Conservation (phyloP, 768 basidiomycete genomes). For the Suillus occidentalis region DNA sequence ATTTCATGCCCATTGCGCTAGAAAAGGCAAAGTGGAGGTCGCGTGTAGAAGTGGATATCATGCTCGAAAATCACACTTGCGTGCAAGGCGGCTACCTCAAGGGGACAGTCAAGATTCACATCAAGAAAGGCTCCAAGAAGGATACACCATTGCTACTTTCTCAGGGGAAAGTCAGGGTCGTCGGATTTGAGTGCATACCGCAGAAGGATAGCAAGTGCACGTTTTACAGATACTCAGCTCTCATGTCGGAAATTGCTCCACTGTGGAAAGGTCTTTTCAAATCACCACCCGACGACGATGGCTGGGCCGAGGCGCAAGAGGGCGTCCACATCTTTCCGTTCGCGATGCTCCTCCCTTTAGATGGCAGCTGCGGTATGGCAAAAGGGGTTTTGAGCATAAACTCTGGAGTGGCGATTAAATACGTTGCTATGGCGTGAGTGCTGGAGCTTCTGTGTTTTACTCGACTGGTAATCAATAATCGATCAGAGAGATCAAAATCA, state of each 20-base stretch:
- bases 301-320: conserved; percentile 59
- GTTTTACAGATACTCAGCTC: conserved; percentile 76
- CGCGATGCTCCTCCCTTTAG: conserved; percentile 61
- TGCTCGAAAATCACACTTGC: conserved; percentile 70
- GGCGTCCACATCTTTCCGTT: conserved; percentile 77
- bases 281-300: conserved; percentile 54
- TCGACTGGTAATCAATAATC: conserved; percentile 4
- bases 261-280: conserved; percentile 43
- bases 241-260: conserved; percentile 50
- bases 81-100: conserved; percentile 78
- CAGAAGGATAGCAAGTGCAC: conserved; percentile 62
- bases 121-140: conserved; percentile 56
- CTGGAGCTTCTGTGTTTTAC: conserved; percentile 5
- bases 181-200: conserved; percentile 80
- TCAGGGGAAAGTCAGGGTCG: conserved; percentile 74
- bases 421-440: conserved; percentile 79
- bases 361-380: conserved; percentile 48
- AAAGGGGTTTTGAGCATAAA: conserved; percentile 58
- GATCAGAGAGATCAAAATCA: conserved; percentile 70
- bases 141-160: conserved; percentile 62
- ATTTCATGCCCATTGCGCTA: conserved; percentile 41
- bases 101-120: conserved; percentile 66
- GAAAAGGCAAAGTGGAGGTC: conserved; percentile 75
- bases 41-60: conserved; percentile 79
- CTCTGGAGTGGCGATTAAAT: conserved; percentile 66